These are phyloP conservation scores for Podospora didyma DNA, from an alignment of 495 filamentous ascomycete species.

Conservation along the genomic window DNA sequence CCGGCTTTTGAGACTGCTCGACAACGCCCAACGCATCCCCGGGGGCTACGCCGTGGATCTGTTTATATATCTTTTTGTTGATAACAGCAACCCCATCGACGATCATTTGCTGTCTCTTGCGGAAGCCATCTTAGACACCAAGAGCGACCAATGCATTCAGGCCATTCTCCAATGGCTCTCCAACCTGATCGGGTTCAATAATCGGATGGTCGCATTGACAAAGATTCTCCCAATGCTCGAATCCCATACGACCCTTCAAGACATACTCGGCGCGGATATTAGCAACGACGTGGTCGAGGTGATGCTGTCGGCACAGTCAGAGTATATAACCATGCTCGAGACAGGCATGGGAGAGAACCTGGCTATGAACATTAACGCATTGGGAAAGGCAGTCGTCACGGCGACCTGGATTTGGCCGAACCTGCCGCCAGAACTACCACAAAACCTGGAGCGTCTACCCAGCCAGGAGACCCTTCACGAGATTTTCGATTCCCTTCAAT, in stretches of 20 bases:
- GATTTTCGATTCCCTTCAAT: conserved; percentile 11
- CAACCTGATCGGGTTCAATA: conserved; percentile 8
- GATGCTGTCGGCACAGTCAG: conserved; percentile 7
- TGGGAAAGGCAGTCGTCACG: conserved; percentile 6
- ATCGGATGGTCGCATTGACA: conserved; percentile 15
- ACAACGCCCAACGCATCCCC: conserved; percentile 5
- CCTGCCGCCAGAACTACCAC: conserved; percentile 3
- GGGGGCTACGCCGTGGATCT: conserved; percentile 12
- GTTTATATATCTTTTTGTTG: conserved; percentile 11
- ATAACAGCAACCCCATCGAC: conserved; percentile 6
- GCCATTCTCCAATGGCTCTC: conserved; percentile 8
- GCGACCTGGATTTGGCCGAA: conserved; percentile 10
- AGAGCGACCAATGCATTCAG: conserved; percentile 9
- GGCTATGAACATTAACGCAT: conserved; percentile 11
- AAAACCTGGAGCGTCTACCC: conserved; percentile 7
- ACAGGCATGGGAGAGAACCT: conserved; percentile 13
- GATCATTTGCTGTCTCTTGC: conserved; percentile 6
- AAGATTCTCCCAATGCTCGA: conserved; percentile 8
- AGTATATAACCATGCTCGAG: conserved; percentile 2
- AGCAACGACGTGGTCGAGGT: conserved; percentile 7
- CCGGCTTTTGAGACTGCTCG: conserved; percentile 9
- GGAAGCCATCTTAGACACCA: conserved; percentile 11
- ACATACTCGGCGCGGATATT: conserved; percentile 3
- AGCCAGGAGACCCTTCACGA: conserved; percentile 9
- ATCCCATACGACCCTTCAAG: not conserved